Evolutionary conservation across 129 eudicot genomes (phyloP).

Genomic region (Lactuca saligna): DNA sequence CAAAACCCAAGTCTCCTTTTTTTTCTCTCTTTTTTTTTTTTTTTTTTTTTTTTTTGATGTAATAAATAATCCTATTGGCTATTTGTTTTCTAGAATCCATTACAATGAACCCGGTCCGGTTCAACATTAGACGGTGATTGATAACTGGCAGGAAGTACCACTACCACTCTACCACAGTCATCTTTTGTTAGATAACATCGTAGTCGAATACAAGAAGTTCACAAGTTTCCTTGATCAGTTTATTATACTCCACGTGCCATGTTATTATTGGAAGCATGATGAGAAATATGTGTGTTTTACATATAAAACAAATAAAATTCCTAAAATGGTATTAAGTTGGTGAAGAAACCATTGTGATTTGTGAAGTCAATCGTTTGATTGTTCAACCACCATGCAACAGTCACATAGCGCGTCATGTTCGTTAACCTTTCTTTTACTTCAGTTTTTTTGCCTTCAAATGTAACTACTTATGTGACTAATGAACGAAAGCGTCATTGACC

Average conservation of each 20-base stretch:
- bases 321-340: neutral
- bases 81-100: too few relatives aligned
- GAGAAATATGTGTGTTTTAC: too few relatives aligned
- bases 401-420: neutral
- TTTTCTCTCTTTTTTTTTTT: too few relatives aligned
- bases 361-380: neutral
- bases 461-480: conserved; percentile 11
- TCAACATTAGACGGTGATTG: too few relatives aligned
- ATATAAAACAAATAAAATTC: neutral
- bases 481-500: neutral
- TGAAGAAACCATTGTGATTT: neutral
- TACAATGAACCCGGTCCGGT: too few relatives aligned
- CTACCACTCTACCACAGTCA: too few relatives aligned
- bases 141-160: too few relatives aligned
- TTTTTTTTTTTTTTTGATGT: too few relatives aligned
- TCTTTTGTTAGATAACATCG: too few relatives aligned
- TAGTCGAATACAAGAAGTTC: too few relatives aligned
- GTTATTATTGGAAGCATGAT: neutral
- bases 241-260: neutral
- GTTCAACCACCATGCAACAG: neutral
- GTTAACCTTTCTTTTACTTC: conserved; percentile 5
- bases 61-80: too few relatives aligned
- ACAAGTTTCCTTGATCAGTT: neutral
- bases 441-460: neutral
- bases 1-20: too few relatives aligned